Evolutionary conservation across 2,329 filamentous ascomycete genomes (phyloP).

Genomic region (Cytospora chrysosperma): DNA sequence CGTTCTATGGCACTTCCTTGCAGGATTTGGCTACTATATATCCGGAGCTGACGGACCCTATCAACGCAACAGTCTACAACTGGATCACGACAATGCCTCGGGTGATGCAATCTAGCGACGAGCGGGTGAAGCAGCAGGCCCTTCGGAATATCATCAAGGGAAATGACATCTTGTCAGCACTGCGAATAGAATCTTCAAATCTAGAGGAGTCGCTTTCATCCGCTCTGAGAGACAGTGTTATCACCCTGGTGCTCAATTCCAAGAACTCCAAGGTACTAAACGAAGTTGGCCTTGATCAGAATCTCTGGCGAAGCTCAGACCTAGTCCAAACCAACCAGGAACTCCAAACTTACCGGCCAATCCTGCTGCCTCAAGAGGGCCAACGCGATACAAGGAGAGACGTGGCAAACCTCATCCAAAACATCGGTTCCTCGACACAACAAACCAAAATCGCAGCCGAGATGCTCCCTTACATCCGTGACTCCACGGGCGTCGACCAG

Average conservation of each 20-base stretch:
- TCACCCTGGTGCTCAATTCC: conserved; percentile 39
- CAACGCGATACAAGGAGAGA: conserved; percentile 61
- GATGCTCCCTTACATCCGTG: conserved; percentile 63
- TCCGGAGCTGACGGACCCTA: conserved; percentile 49
- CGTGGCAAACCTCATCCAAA: conserved; percentile 57
- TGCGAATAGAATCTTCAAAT: conserved; percentile 63
- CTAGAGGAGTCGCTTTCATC: conserved; percentile 66
- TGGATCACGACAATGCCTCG: conserved; percentile 82
- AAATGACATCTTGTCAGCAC: conserved; percentile 61
- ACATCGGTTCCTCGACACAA: conserved; percentile 56
- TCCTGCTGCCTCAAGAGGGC: conserved; percentile 64
- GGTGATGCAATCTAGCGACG: conserved; percentile 80
- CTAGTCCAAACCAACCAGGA: conserved; percentile 28
- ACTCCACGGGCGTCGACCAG: conserved; percentile 56
- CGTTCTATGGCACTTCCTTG: conserved; percentile 49
- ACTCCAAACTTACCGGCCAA: conserved; percentile 50
- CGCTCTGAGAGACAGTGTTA: conserved; percentile 73
- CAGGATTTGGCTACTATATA: conserved; percentile 55
- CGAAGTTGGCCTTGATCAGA: conserved; percentile 33
- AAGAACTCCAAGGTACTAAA: conserved; percentile 34
- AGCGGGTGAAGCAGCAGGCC: conserved; percentile 69
- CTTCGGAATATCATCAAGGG: conserved; percentile 76
- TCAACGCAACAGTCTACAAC: conserved; percentile 70
- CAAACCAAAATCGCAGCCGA: conserved; percentile 61
- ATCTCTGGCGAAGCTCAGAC: conserved; percentile 33